Evolutionary conservation across 805 yeast species (phyloP), one percentile per base, ranked within the genome.

Genomic region (Scheffersomyces lignosus): DNA sequence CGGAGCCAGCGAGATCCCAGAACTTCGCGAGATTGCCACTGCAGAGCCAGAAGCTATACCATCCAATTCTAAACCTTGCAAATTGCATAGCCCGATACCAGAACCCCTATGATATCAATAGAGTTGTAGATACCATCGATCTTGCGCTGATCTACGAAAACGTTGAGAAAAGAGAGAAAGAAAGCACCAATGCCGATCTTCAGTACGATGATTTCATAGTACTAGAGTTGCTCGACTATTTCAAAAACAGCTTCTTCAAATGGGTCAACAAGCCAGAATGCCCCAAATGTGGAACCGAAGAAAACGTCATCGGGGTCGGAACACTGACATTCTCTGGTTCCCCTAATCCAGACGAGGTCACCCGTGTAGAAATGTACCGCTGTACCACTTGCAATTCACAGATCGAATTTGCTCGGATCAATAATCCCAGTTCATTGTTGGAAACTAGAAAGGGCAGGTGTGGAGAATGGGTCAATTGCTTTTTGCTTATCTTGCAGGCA

Each of bases 391-490:
- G 96, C 58, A 44, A 55, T 2, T 27, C 37, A 0, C 36, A 39
- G 1, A 66, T 78, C 12, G 65, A 87, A 32, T 91, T 88, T 45
- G 89, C 96, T 1, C 68, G 98, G 25, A 84, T 85, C 52, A 83
- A 85, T 53, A 75, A 80, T 43, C 84, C 91, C 0, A 62, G 62
- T 1, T 77, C 73, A 41, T 62, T 91, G 16, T 59, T 91, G 12
- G 65, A 75, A 18, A 75, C 83, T 0, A 64, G 87, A 29, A 54
- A 56, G 23, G 98, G 98, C 0, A 70, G 98, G 32, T 91, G 98
- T 61, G 98, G 98, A 1, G 98, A 91, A 58, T 91, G 96, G 95
- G 91, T 90, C 37, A 85, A 86, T 48, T 79, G 91, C 44, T 89
- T 90, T 54, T 72, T 85, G 30, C 64, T 87, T 24, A 62, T 89